Evolutionary conservation across 441 rosid species (phyloP).

Genomic region (Erodium trifolium): DNA sequence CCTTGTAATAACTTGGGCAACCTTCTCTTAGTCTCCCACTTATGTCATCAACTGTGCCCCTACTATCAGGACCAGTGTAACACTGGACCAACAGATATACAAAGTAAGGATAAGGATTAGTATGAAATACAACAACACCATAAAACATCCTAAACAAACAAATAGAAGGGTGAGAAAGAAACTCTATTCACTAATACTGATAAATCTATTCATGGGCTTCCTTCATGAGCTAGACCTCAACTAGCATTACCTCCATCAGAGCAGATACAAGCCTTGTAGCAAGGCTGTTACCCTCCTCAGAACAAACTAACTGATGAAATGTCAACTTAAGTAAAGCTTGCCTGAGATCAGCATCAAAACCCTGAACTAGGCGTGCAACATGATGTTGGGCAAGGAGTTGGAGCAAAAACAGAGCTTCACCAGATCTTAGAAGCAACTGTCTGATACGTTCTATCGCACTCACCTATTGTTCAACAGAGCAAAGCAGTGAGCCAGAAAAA

Average conservation of each 20-base stretch:
- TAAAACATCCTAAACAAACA: too few relatives aligned
- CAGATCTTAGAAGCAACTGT: conserved; percentile 92
- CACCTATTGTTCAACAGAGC: conserved; percentile 41
- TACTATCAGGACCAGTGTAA: conserved; percentile 91
- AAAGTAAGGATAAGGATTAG: conserved; percentile 18
- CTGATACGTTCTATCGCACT: conserved; percentile 95
- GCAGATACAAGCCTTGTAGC: conserved; percentile 84
- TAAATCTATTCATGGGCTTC: conserved; percentile 11
- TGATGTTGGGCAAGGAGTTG: conserved; percentile 89
- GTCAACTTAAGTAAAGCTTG: conserved; percentile 70
- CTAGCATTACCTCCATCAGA: conserved; percentile 67
- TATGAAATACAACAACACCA: conserved; percentile 14
- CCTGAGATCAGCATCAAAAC: conserved; percentile 53
- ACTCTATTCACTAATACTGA: not conserved
- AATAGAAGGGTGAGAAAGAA: conserved; percentile 8
- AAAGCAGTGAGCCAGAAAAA: conserved; percentile 5
- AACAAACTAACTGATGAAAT: conserved; percentile 84
- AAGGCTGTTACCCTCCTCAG: conserved; percentile 86
- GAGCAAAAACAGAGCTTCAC: conserved; percentile 87
- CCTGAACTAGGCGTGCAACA: conserved; percentile 71
- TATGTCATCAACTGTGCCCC: conserved; percentile 92
- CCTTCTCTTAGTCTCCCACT: conserved; percentile 78
- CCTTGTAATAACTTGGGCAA: conserved; percentile 95
- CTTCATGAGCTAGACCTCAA: conserved; percentile 3
- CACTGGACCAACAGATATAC: conserved; percentile 41